A percentile compares a stretch with the other conserved stretches of the same genome.
phyloP scores from a whole-genome alignment of 2,329 filamentous ascomycete genomes.

The Aspergillus flavus region DNA sequence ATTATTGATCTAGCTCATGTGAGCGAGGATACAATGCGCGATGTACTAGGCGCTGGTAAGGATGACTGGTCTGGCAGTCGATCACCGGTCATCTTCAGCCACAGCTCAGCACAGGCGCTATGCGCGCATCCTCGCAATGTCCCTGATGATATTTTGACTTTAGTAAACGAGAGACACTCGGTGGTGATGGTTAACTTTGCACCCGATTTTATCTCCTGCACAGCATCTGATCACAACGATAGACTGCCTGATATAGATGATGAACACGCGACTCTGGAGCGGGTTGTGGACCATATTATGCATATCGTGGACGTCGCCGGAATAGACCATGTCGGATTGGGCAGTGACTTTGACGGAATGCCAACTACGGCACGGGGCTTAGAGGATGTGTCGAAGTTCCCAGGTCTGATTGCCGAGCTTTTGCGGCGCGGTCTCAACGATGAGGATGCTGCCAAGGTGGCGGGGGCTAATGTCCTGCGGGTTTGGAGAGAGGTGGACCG shows the following conservation, averaged over 20 bases:
- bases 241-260: constrained; percentile 70
- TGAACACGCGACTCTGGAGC: constrained; percentile 70
- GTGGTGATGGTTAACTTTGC: constrained; percentile 91
- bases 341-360: constrained; percentile 83
- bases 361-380: constrained; percentile 67
- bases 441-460: constrained; percentile 71
- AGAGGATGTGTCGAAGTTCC: constrained; percentile 84
- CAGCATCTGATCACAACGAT: constrained; percentile 58
- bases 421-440: constrained; percentile 74
- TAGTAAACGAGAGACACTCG: constrained; percentile 72
- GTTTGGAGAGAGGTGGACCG: constrained; percentile 81
- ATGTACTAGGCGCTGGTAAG: constrained; percentile 68
- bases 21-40: constrained; percentile 78
- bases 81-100: constrained; percentile 86
- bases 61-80: constrained; percentile 69
- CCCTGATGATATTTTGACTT: constrained; percentile 75
- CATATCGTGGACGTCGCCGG: constrained; percentile 83
- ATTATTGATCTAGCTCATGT: constrained; percentile 88
- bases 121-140: constrained; percentile 92
- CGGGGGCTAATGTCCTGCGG: constrained; percentile 77
- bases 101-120: constrained; percentile 77
- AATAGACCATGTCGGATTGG: constrained; percentile 86
- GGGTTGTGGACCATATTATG: constrained; percentile 78
- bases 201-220: constrained; percentile 80
- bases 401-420: constrained; percentile 74